These are phyloP conservation scores for Trichoderma guizhouense DNA, from an alignment of 2,329 filamentous ascomycete genomes.

Conservation along the genomic window DNA sequence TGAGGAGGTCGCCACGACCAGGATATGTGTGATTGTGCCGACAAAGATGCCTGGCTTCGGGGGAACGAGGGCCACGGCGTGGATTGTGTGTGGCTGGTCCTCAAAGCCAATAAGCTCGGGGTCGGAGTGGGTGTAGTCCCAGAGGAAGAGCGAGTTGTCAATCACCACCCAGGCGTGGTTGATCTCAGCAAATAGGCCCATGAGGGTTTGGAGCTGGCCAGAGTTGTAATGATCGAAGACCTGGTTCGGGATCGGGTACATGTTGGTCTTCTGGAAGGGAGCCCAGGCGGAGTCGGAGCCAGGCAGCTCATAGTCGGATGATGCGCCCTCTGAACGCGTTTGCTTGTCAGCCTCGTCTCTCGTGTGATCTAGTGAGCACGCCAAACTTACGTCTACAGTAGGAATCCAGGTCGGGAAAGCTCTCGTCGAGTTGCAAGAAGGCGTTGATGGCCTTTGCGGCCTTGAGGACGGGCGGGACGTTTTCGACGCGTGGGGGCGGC, in stretches of 20 bases:
- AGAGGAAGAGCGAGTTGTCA: conserved; percentile 92
- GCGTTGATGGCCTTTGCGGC: conserved; percentile 82
- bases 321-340: conserved; percentile 70
- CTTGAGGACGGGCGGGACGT: conserved; percentile 67
- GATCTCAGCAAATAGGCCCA: conserved; percentile 93
- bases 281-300: conserved; percentile 67
- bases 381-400: conserved; percentile 76
- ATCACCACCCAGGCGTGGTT: conserved; percentile 95
- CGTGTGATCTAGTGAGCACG: not conserved
- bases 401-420: conserved; percentile 83
- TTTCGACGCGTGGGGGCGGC: conserved; percentile 45
- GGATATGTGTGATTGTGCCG: conserved; percentile 75
- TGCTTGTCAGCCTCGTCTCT: conserved; percentile 25
- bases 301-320: conserved; percentile 85
- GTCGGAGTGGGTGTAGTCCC: conserved; percentile 94
- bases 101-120: conserved; percentile 91
- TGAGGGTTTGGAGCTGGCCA: conserved; percentile 81
- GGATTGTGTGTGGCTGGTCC: conserved; percentile 82
- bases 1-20: conserved; percentile 81
- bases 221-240: conserved; percentile 92
- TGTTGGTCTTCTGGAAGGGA: conserved; percentile 83
- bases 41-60: conserved; percentile 88
- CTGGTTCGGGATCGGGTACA: conserved; percentile 85
- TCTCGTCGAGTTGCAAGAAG: conserved; percentile 69
- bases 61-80: conserved; percentile 81